Base-by-base conservation (phyloP, 108 stramenopile species). In the Fistulifera pelliculosa region DNA sequence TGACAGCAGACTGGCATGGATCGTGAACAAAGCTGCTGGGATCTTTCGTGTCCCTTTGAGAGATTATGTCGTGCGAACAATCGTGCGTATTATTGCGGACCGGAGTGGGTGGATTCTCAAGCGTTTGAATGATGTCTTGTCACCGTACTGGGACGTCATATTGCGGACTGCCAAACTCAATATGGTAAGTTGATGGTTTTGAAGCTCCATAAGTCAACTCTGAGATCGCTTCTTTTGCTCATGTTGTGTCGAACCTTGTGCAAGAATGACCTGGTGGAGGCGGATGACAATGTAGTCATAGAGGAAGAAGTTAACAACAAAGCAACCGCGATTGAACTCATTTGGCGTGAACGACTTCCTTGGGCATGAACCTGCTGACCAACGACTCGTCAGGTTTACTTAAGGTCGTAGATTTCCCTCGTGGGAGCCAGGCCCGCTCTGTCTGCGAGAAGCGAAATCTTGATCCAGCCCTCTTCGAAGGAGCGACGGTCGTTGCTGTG, bases 361-460 rank as follows among this genome's bases (percentile, higher is more conserved):
- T 93, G 10, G 92, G 92, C 21, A 80, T 93, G 75, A 93, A 93
- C 43, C 64, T 93, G 18, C 63, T 93, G 23, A 66, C 84, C 43
- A 93, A 89, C 51, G 85, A 93, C 52, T 72, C 83, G 24, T 79
- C 79, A 58, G 92, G 92, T 2, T 62, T 54, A 22, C 58, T 93
- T 40, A 93, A 89, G 59, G 81, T 93, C n/a, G 85, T 93, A 47
- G 92, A 93, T 60, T 85, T 93, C 57, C 92, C 92, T 12, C 54
- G 92, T 44, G 92, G 92, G 19, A 84, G 83, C 21, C 92, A 93
- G 60, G 87, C 92, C 19, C 54, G 87, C 45, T 55, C 65, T 19
- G 92, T 93, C 10, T 86, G 85, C 39, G 83, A 81, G 72, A 55
- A 49, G n/a, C 60, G 66, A 38, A 75, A 85, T 19, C 64, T 93